A percentile compares a stretch with the other conserved stretches of the same genome.
Conservation (phyloP, 176 grass and related monocot genomes). For the Oryza meyeriana region DNA sequence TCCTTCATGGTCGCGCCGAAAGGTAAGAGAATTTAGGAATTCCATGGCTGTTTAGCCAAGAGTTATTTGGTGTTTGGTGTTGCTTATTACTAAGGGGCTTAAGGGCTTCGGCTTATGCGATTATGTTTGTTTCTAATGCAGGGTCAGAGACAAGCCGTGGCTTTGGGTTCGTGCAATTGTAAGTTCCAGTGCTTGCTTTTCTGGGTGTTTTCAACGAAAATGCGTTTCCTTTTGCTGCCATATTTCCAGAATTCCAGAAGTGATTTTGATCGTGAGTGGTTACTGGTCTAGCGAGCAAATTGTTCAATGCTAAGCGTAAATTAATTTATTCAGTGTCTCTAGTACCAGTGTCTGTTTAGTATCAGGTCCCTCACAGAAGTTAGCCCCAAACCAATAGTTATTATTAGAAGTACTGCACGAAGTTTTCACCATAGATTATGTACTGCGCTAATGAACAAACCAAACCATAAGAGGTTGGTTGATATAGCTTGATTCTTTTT, state of each 20-base stretch:
- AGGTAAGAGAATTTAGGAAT: slow-evolving; percentile 34
- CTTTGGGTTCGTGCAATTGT: slow-evolving; percentile 93
- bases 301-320: background rate
- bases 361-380: background rate
- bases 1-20: slow-evolving; percentile 85
- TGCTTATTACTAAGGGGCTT: background rate
- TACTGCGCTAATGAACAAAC: background rate
- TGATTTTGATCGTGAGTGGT: background rate
- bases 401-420: background rate
- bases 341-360: background rate
- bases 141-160: slow-evolving; percentile 74
- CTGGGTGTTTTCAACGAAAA: background rate
- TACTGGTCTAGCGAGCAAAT: background rate
- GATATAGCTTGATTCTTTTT: background rate
- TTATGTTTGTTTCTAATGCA: slow-evolving; percentile 27
- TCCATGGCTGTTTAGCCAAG: background rate
- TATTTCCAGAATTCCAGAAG: background rate
- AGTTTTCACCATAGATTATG: background rate
- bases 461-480: background rate
- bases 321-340: background rate
- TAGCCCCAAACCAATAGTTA: background rate
- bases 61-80: background rate
- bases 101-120: background rate
- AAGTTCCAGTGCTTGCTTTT: slow-evolving; percentile 29
- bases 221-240: background rate